These are phyloP conservation scores for Tritrichomonas musculus DNA, from an alignment of 208 protist species.

Conservation along the genomic window DNA sequence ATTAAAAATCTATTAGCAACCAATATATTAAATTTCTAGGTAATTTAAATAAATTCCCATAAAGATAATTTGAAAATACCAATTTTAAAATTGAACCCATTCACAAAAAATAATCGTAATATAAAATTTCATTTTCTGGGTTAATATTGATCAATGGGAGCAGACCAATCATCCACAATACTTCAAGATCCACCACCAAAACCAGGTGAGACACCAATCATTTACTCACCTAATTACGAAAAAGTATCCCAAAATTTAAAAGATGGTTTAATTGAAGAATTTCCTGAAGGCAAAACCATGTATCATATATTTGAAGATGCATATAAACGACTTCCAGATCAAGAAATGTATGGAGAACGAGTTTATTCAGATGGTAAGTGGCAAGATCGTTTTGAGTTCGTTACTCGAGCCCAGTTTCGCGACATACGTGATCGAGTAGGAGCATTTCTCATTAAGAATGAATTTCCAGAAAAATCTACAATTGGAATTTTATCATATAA, in stretches of 20 bases:
- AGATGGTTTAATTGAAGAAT: not conserved
- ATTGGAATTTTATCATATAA: conserved; percentile 37
- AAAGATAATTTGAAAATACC: no score
- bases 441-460: not conserved
- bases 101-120: no score
- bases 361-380: not conserved
- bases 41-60: no score
- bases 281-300: not conserved
- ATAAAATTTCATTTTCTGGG: no score
- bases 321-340: not conserved
- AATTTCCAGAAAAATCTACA: not conserved
- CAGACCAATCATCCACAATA: no score
- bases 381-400: not conserved
- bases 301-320: not conserved
- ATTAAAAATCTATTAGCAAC: no score
- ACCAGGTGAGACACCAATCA: not conserved
- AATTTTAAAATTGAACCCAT: no score
- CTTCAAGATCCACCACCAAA: not conserved
- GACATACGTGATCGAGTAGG: not conserved
- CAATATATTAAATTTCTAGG: no score
- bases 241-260: not conserved
- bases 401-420: not conserved
- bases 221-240: not conserved
- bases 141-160: no score
- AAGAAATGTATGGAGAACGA: not conserved